phyloP scores from a whole-genome alignment of 2,329 filamentous ascomycete species.

The Penicillium griseofulvum region DNA sequence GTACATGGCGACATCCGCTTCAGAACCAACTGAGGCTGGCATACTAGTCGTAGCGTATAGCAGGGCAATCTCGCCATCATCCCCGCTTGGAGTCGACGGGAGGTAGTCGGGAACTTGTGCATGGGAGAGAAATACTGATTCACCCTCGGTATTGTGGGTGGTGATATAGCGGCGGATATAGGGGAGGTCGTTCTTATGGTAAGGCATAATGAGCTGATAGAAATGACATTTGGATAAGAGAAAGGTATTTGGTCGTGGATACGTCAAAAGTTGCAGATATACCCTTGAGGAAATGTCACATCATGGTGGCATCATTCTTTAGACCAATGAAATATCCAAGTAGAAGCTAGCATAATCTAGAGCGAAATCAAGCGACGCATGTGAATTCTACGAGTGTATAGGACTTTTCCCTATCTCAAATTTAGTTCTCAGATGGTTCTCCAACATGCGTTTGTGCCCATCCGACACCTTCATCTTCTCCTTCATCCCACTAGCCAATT shows the following conservation, averaged over 20 bases:
- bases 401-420: slow-evolving; percentile 13
- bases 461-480: slow-evolving; percentile 43
- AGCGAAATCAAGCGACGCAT: not conserved
- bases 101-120: slow-evolving; percentile 35
- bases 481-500: slow-evolving; percentile 51
- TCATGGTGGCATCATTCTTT: slow-evolving; percentile 13
- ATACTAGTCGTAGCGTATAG: slow-evolving; percentile 30
- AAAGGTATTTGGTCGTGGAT: not conserved
- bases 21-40: slow-evolving; percentile 30
- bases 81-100: slow-evolving; percentile 27
- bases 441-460: slow-evolving; percentile 38
- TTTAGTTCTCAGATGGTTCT: slow-evolving; percentile 26
- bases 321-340: not conserved
- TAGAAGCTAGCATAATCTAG: not conserved
- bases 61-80: slow-evolving; percentile 32
- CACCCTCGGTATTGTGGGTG: slow-evolving; percentile 37
- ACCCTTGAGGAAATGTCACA: not conserved
- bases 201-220: slow-evolving; percentile 10
- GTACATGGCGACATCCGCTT: slow-evolving; percentile 35
- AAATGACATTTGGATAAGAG: not conserved
- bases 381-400: not conserved
- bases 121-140: slow-evolving; percentile 37
- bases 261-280: not conserved
- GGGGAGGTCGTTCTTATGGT: slow-evolving; percentile 28
- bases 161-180: slow-evolving; percentile 40